Percentiles rank a stretch among this genome's conserved stretches.
Conservation (phyloP, 2,329 filamentous ascomycete species). For the Aspergillus melleus region DNA sequence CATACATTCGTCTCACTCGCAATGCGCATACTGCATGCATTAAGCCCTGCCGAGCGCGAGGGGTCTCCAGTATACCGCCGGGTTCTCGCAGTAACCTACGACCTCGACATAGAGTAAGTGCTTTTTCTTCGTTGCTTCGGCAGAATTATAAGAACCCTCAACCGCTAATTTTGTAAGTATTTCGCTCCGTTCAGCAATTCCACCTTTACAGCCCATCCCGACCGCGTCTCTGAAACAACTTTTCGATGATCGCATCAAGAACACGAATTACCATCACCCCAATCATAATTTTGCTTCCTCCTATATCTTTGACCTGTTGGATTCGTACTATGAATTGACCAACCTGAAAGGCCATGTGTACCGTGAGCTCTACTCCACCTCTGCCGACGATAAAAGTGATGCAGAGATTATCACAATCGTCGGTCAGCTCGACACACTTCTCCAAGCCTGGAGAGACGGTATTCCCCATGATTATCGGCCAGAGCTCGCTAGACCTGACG, state of each 20-base stretch:
- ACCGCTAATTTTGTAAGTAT: background rate
- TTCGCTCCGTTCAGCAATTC: background rate
- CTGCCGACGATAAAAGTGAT: background rate
- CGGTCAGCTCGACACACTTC: background rate
- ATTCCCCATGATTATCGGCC: constrained; percentile 5
- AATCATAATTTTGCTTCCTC: background rate
- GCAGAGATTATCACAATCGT: background rate
- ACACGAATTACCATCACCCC: background rate
- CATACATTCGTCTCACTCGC: constrained; percentile 1
- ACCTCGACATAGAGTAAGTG: constrained; percentile 4
- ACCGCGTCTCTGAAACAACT: background rate
- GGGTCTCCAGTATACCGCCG: background rate
- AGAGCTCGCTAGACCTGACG: background rate
- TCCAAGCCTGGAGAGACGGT: constrained; percentile 1
- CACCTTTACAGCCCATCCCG: background rate
- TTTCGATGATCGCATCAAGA: background rate
- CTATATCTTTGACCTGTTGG: background rate
- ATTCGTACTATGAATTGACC: background rate
- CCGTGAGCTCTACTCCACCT: constrained; percentile 1
- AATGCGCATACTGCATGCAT: constrained; percentile 1
- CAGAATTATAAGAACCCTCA: background rate
- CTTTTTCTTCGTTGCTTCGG: background rate
- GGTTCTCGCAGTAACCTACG: background rate
- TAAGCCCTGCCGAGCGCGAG: background rate
- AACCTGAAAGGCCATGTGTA: constrained; percentile 1